A percentile compares a stretch with the other conserved stretches of the same genome.
phyloP scores from a whole-genome alignment of 23 red algal genomes.

The Gracilaria domingensis region DNA sequence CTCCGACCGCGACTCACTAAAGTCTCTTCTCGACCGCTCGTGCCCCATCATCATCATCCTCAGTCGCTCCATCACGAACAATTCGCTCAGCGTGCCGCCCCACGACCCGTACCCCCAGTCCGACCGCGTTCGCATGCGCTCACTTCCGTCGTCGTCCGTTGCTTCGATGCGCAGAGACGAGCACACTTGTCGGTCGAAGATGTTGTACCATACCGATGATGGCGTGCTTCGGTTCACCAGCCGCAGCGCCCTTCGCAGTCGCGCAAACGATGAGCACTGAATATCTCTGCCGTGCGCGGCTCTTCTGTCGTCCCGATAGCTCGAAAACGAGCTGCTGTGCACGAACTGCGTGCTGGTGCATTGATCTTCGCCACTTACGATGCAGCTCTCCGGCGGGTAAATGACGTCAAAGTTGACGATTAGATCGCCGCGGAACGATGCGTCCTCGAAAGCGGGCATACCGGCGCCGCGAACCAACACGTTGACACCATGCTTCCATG shows the following conservation, averaged over 20 bases:
- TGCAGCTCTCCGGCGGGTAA: background rate
- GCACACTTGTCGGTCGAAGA: background rate
- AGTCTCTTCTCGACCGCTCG: too few species aligned
- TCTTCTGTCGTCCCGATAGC: too few species aligned
- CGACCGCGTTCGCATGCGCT: too few species aligned
- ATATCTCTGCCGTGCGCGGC: too few species aligned
- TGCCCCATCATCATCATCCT: too few species aligned
- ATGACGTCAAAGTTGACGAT: background rate
- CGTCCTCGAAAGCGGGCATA: background rate
- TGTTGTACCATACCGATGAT: background rate
- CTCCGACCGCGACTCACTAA: too few species aligned
- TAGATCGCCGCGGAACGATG: background rate
- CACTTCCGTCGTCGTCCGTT: too few species aligned
- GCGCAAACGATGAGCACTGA: background rate
- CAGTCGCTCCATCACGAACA: too few species aligned
- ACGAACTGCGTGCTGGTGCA: background rate
- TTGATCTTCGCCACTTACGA: background rate
- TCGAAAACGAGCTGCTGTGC: too few species aligned
- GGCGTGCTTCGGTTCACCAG: background rate
- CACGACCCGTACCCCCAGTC: too few species aligned
- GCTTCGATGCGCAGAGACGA: conserved; percentile 1
- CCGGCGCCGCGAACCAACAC: background rate
- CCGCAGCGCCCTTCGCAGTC: background rate
- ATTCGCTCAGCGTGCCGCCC: too few species aligned
- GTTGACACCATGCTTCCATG: background rate